Conservation (phyloP, 371 early-diverging fungal species). For the Blakeslea trispora region DNA sequence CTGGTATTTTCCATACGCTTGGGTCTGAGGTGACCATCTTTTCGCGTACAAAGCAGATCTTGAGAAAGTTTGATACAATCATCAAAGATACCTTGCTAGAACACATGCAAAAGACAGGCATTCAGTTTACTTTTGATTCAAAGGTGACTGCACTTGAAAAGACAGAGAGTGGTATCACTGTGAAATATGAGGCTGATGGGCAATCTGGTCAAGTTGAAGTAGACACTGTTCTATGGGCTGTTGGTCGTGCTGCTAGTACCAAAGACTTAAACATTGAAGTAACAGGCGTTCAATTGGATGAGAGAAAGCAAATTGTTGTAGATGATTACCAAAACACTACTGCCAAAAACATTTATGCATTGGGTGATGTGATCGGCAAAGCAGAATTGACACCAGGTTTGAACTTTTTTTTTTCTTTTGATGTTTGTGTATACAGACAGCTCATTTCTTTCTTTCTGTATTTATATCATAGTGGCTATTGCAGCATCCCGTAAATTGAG, state of each 20-base stretch:
- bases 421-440: background rate
- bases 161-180: constrained; percentile 38
- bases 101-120: constrained; percentile 70
- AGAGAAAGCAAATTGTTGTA: constrained; percentile 69
- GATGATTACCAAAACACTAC: constrained; percentile 90
- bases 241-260: constrained; percentile 86
- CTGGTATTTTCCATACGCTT: constrained; percentile 88
- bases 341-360: constrained; percentile 72
- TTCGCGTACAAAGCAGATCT: constrained; percentile 79
- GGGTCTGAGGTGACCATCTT: constrained; percentile 84
- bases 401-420: background rate
- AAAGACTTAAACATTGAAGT: constrained; percentile 68
- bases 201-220: constrained; percentile 45
- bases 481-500: constrained; percentile 93
- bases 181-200: constrained; percentile 48
- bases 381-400: constrained; percentile 91
- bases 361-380: constrained; percentile 95
- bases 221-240: constrained; percentile 82
- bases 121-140: constrained; percentile 73
- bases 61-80: constrained; percentile 86
- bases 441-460: constrained; percentile 2
- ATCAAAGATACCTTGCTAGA: constrained; percentile 80
- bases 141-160: constrained; percentile 51
- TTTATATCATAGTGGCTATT: constrained; percentile 71
- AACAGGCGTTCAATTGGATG: constrained; percentile 64